phyloP scores from a whole-genome alignment of 768 basidiomycete genomes.

The Cytidiella melzeri region DNA sequence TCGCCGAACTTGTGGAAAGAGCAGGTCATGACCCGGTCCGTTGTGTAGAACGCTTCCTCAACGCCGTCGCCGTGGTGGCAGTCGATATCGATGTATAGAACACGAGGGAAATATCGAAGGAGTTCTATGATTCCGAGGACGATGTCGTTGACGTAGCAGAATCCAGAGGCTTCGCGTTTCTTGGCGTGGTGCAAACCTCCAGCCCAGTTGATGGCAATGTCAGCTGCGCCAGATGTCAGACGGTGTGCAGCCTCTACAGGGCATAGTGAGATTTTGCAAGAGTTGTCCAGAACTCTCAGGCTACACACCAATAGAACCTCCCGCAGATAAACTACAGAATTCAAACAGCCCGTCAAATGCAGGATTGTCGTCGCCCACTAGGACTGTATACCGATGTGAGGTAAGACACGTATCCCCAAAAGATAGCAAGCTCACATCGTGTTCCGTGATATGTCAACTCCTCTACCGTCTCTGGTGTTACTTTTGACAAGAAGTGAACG shows the following conservation, averaged over 20 bases:
- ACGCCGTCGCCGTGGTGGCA: slow-evolving; percentile 99
- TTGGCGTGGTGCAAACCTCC: slow-evolving; percentile 99
- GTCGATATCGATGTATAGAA: slow-evolving; percentile 97
- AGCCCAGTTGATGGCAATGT: slow-evolving; percentile 93
- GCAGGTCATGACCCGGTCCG: slow-evolving; percentile 94
- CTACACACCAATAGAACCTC: slow-evolving; percentile 86
- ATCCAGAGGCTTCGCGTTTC: slow-evolving; percentile 95
- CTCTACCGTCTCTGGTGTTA: slow-evolving; percentile 88
- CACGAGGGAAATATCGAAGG: slow-evolving; percentile 76
- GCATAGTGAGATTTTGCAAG: not conserved
- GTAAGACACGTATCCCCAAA: not conserved
- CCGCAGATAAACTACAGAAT: slow-evolving; percentile 94
- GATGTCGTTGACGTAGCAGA: slow-evolving; percentile 99
- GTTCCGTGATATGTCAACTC: slow-evolving; percentile 80
- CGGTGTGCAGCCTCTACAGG: slow-evolving; percentile 69
- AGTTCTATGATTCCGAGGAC: slow-evolving; percentile 93
- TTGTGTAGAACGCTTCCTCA: slow-evolving; percentile 97
- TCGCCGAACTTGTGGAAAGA: slow-evolving; percentile 98
- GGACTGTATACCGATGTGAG: slow-evolving; percentile 28
- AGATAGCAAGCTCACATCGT: slow-evolving; percentile 56
- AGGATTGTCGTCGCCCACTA: slow-evolving; percentile 91
- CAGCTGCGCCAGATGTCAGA: slow-evolving; percentile 71
- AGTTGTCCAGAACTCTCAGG: not conserved
- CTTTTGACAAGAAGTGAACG: slow-evolving; percentile 81
- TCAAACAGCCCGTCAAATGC: slow-evolving; percentile 96